Evolutionary conservation across 768 basidiomycete genomes (phyloP), one percentile per base, ranked within the genome.

Genomic region (Kwoniella newhampshirensis): DNA sequence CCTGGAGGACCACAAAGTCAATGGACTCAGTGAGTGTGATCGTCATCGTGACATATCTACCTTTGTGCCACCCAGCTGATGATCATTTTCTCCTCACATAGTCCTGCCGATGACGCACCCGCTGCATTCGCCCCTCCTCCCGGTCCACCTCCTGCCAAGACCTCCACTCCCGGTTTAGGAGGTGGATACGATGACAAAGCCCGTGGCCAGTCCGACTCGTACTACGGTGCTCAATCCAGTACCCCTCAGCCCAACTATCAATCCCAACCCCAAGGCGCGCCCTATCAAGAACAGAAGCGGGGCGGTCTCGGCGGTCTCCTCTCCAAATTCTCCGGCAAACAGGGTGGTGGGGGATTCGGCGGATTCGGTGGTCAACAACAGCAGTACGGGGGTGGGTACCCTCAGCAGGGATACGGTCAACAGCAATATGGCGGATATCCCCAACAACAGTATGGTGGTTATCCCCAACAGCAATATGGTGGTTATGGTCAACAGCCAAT

Each of bases 21-120:
- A 50, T 73, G 71, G 71, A 70, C 68, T 18, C 71, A 73, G 71
- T 73, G 49, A 62, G 71, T 70, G 4, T 23, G 32, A 6, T 23
- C n/a, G n/a, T n/a, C 18, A 7, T 42, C 40, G 6, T 13, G 32
- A 32, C 32, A 32, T n/a, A n/a, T n/a, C n/a, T n/a, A n/a, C n/a
- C n/a, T n/a, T n/a, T n/a, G n/a, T n/a, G n/a, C n/a, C n/a, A n/a
- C n/a, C n/a, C n/a, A n/a, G n/a, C n/a, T n/a, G n/a, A n/a, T n/a
- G n/a, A n/a, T n/a, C n/a, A n/a, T n/a, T n/a, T n/a, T n/a, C n/a
- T n/a, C n/a, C n/a, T n/a, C n/a, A n/a, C n/a, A 18, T 37, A 73
- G 71, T 53, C 68, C 71, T 9, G 71, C 68, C 23, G 68, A 70
- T 47, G 68, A 73, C 47, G 39, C 46, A 27, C 66, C 70, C 13